A percentile compares a stretch with the other conserved stretches of the same genome.
These are phyloP conservation scores for Flaveria brownii DNA, from an alignment of 129 eudicot species.

Conservation along the genomic window DNA sequence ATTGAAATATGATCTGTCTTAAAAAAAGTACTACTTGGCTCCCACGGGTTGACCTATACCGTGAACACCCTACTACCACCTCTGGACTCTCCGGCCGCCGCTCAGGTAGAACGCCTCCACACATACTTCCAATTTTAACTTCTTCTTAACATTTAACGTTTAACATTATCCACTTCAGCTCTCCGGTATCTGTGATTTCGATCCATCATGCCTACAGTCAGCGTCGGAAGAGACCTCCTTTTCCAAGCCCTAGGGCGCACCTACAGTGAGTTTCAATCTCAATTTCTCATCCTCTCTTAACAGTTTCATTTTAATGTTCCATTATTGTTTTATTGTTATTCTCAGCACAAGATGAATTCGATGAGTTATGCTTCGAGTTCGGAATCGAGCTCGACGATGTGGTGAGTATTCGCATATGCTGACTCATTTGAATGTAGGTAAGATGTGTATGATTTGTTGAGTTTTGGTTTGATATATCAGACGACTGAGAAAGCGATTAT, in stretches of 20 bases:
- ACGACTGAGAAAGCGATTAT: conserved; percentile 92
- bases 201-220: conserved; percentile 76
- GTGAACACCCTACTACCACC: no score
- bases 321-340: not conserved
- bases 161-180: no score
- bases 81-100: no score
- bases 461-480: conserved; percentile 38
- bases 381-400: conserved; percentile 99
- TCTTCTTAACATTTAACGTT: no score
- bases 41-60: no score
- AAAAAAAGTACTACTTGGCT: no score
- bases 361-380: conserved; percentile 70
- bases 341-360: conserved; percentile 72
- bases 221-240: conserved; percentile 82
- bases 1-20: no score
- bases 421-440: not conserved
- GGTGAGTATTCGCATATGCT: conserved; percentile 38
- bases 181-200: not conserved
- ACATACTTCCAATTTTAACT: no score
- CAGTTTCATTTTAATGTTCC: not conserved
- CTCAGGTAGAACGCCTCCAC: no score
- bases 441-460: conserved; percentile 4
- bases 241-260: conserved; percentile 69
- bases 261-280: conserved; percentile 48
- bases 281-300: not conserved